phyloP scores from a whole-genome alignment of 2,329 filamentous ascomycete species.

The Pyricularia grisea region DNA sequence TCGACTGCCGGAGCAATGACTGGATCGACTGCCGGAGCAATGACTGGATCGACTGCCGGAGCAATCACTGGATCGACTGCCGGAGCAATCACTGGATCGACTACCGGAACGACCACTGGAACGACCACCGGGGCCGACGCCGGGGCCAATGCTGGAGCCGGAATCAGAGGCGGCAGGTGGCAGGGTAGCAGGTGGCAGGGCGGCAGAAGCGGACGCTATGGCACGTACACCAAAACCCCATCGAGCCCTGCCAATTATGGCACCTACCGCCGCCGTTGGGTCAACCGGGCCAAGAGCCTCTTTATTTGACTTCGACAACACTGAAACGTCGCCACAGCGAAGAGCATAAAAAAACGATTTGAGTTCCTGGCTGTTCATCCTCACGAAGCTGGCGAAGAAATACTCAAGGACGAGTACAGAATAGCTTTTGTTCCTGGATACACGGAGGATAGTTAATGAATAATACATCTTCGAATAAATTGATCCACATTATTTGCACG shows the following conservation, averaged over 20 bases:
- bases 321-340: not conserved
- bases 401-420: not conserved
- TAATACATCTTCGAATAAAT: not conserved
- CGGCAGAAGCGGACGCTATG: not conserved
- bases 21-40: too few relatives aligned
- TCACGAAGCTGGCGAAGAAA: not conserved
- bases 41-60: too few relatives aligned
- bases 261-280: conserved; percentile 8
- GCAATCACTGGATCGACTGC: too few relatives aligned
- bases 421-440: not conserved
- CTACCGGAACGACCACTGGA: too few relatives aligned
- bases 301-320: conserved; percentile 2
- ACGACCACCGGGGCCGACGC: too few relatives aligned
- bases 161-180: not conserved
- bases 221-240: not conserved
- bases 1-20: too few relatives aligned
- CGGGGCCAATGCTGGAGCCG: too few relatives aligned
- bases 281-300: conserved; percentile 7
- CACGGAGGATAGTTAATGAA: not conserved
- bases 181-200: too few relatives aligned
- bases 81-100: too few relatives aligned
- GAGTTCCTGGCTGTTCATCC: not conserved
- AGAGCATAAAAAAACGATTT: not conserved
- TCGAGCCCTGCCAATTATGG: conserved; percentile 7
- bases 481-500: not conserved